Evolutionary conservation across 192 early-diverging fungal genomes (phyloP).

Genomic region (Pecoramyces ruminantium): DNA sequence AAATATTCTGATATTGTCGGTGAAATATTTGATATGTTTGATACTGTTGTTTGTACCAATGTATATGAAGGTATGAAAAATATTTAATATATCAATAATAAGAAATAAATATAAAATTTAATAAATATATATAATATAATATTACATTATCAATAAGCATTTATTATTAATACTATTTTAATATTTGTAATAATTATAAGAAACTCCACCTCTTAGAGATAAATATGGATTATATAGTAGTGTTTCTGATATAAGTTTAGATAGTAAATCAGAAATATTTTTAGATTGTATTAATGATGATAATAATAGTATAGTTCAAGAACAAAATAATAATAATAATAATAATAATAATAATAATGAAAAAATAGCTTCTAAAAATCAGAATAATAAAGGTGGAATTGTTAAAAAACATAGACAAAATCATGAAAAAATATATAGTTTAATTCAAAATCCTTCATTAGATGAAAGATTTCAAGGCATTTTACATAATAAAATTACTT

Average conservation of each 20-base stretch:
- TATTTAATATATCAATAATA: slow-evolving; percentile 1
- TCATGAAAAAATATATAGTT: background rate
- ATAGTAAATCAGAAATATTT: background rate
- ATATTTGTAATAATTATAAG: slow-evolving; percentile 1
- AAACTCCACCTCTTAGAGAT: background rate
- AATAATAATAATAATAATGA: slow-evolving; percentile 4
- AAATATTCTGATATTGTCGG: slow-evolving; percentile 26
- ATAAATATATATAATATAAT: slow-evolving; percentile 2
- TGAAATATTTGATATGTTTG: slow-evolving; percentile 28
- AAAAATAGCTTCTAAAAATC: background rate
- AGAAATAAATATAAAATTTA: background rate
- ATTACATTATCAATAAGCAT: background rate
- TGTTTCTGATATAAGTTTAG: background rate
- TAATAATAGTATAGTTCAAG: too few species aligned
- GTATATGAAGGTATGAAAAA: slow-evolving; percentile 6
- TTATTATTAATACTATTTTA: too few species aligned
- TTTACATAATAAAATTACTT: slow-evolving; percentile 18
- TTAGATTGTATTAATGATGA: slow-evolving; percentile 1
- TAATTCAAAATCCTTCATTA: slow-evolving; percentile 9
- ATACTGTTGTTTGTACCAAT: slow-evolving; percentile 30
- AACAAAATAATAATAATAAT: too few species aligned
- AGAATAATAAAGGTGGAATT: background rate
- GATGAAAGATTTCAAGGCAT: slow-evolving; percentile 18
- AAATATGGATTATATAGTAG: background rate
- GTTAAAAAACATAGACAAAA: background rate